A percentile compares a stretch with the other conserved stretches of the same genome.
phyloP scores from a whole-genome alignment of 495 filamentous ascomycete species.

The Penicillium subrubescens region DNA sequence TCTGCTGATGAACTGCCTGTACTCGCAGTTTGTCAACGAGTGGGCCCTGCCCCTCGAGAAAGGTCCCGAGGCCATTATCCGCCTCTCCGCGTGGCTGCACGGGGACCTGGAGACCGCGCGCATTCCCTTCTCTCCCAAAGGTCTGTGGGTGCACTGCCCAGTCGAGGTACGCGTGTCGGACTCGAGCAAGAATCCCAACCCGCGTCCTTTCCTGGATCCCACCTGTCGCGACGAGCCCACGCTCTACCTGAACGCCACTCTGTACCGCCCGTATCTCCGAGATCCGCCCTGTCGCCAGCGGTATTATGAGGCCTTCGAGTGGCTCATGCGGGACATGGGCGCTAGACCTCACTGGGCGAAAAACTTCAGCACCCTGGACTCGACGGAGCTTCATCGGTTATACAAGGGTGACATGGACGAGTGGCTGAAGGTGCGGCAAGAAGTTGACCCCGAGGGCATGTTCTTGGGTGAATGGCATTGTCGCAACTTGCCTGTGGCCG shows the following conservation, averaged over 20 bases:
- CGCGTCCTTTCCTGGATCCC: conserved; percentile 80
- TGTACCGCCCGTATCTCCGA: conserved; percentile 84
- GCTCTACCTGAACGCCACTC: conserved; percentile 92
- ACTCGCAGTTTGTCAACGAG: conserved; percentile 95
- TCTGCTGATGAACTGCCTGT: conserved; percentile 93
- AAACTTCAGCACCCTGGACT: conserved; percentile 69
- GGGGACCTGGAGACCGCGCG: conserved; percentile 53
- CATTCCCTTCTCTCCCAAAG: conserved; percentile 80
- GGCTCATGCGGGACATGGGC: conserved; percentile 88
- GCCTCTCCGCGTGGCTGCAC: conserved; percentile 84
- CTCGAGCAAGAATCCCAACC: conserved; percentile 56
- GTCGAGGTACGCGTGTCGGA: conserved; percentile 90
- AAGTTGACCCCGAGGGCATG: conserved; percentile 86
- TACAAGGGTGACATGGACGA: conserved; percentile 59
- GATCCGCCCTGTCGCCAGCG: conserved; percentile 77
- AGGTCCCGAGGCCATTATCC: conserved; percentile 84
- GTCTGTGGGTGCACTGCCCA: conserved; percentile 87
- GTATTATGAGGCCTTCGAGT: conserved; percentile 95
- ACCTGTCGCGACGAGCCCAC: conserved; percentile 68
- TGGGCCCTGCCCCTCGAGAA: conserved; percentile 91
- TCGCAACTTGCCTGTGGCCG: conserved; percentile 59
- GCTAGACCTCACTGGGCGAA: conserved; percentile 98
- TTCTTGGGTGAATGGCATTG: conserved; percentile 92
- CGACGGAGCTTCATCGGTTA: conserved; percentile 46
- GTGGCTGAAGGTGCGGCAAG: conserved; percentile 68